Base-by-base conservation (phyloP, 495 filamentous ascomycete genomes). In the Emericellopsis terricola region DNA sequence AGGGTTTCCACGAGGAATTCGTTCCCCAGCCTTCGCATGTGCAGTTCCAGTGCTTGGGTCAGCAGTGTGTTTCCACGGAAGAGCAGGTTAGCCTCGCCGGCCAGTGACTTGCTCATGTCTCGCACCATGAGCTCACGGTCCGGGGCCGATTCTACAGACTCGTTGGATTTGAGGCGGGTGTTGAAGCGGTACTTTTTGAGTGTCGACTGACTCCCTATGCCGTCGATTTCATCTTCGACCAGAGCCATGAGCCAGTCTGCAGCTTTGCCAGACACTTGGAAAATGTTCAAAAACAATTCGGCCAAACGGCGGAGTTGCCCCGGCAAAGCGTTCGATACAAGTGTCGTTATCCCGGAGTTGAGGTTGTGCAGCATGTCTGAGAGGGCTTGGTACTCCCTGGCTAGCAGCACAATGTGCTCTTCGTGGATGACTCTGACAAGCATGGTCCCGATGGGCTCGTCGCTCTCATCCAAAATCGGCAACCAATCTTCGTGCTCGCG, bases 141-240 rank as follows among this genome's bases (percentile, higher is more conserved):
- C 33, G 47, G 50, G 11, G 46, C 48, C 18, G 71, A 71, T 19
- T 81, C 75, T 31, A 68, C 65, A 1, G 81, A 79, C 41, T 87
- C 80, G 48, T 78, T 81, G 1, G 80, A 84, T 41, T 79, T 80
- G 26, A 91, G 66, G 9, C 84, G 68, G 29, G 69, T 66, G 38
- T 70, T 78, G 55, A 84, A 89, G 6, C 84, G 65, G 17, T 82
- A 57, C 29, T 79, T 70, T 39, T 68, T 76, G 33, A 75, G 62
- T 1, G 70, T 64, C 10, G 65, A 59, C 44, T 94, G 85, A 49
- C 76, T 92, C 39, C 80, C 73, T 8, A 86, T 69, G 6, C 83
- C 87, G 47, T 96, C 89, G 36, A 99, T 96, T 51, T 99, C 89
- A 43, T 94, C 85, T 48, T 99, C 91, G 8, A 92, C 81, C 33